A percentile compares a stretch with the other conserved stretches of the same genome.
Evolutionary conservation across 768 basidiomycete species (phyloP).

Genomic region (Russula ochroleuca): DNA sequence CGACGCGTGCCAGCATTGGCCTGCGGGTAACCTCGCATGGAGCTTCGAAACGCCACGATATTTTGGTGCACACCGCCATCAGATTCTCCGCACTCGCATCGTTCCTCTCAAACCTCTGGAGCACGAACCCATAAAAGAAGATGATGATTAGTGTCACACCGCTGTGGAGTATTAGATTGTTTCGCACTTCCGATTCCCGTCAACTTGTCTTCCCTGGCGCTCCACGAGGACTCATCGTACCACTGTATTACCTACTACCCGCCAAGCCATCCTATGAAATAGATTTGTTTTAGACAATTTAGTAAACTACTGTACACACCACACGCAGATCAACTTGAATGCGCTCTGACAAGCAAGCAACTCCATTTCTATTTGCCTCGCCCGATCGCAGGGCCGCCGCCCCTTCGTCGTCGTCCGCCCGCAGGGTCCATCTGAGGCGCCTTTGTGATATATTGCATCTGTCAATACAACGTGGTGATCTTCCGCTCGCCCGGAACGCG

Average conservation of each 20-base stretch:
- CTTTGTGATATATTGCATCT: slow-evolving; percentile 72
- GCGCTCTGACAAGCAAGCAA: slow-evolving; percentile 32
- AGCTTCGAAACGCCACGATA: slow-evolving; percentile 67
- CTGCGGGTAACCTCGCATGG: slow-evolving; percentile 62
- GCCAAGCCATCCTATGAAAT: neutral
- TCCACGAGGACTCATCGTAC: neutral
- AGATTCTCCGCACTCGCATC: slow-evolving; percentile 38
- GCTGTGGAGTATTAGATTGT: neutral
- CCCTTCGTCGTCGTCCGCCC: slow-evolving; percentile 50
- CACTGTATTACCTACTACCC: no score
- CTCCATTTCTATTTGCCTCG: slow-evolving; percentile 57
- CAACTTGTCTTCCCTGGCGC: neutral
- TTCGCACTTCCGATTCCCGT: neutral
- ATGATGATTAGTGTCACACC: neutral
- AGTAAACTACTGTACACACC: no score
- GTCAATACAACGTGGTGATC: slow-evolving; percentile 62
- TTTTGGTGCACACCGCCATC: slow-evolving; percentile 53
- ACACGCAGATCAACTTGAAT: neutral
- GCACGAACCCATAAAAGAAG: slow-evolving; percentile 24
- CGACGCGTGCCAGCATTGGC: slow-evolving; percentile 55
- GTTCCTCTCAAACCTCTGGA: slow-evolving; percentile 27
- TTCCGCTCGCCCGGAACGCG: slow-evolving; percentile 56
- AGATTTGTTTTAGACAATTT: neutral
- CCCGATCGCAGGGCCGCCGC: slow-evolving; percentile 46
- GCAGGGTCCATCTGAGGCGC: slow-evolving; percentile 69